These are phyloP conservation scores for Eimeria tenella DNA, from an alignment of 169 alveolate species.

Conservation along the genomic window DNA sequence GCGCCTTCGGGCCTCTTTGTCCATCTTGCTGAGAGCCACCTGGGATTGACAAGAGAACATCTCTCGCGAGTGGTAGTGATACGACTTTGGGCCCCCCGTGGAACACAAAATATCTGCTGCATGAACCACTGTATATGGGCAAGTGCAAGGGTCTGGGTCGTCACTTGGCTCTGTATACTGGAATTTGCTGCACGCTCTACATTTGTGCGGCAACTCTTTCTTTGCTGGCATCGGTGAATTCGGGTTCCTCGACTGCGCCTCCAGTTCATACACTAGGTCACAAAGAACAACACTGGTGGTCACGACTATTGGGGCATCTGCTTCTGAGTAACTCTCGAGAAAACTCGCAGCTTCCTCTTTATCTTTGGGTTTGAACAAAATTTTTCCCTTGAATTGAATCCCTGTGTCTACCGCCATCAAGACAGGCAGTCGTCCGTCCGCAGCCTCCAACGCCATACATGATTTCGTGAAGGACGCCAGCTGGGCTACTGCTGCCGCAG, in stretches of 20 bases:
- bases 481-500: slow-evolving; percentile 60
- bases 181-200: slow-evolving; percentile 35
- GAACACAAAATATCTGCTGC: slow-evolving; percentile 45
- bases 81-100: slow-evolving; percentile 48
- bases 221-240: slow-evolving; percentile 45
- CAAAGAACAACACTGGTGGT: slow-evolving; percentile 57
- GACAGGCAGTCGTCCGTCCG: slow-evolving; percentile 68
- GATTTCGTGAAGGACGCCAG: slow-evolving; percentile 49
- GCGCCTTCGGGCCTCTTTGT: slow-evolving; percentile 30
- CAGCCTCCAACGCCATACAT: slow-evolving; percentile 63
- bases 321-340: slow-evolving; percentile 47
- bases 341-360: slow-evolving; percentile 65
- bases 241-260: slow-evolving; percentile 51
- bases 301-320: slow-evolving; percentile 41
- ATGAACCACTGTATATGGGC: slow-evolving; percentile 47
- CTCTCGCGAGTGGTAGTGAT: slow-evolving; percentile 36
- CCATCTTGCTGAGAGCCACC: slow-evolving; percentile 24
- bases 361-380: slow-evolving; percentile 59
- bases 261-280: slow-evolving; percentile 25
- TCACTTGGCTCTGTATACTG: slow-evolving; percentile 12
- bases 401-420: slow-evolving; percentile 71
- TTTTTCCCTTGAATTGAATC: neutral
- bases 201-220: slow-evolving; percentile 32
- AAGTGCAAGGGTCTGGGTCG: slow-evolving; percentile 11
- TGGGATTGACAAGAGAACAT: slow-evolving; percentile 19